phyloP scores from a whole-genome alignment of 345 rosid genomes.

The Orychophragmus violaceus region DNA sequence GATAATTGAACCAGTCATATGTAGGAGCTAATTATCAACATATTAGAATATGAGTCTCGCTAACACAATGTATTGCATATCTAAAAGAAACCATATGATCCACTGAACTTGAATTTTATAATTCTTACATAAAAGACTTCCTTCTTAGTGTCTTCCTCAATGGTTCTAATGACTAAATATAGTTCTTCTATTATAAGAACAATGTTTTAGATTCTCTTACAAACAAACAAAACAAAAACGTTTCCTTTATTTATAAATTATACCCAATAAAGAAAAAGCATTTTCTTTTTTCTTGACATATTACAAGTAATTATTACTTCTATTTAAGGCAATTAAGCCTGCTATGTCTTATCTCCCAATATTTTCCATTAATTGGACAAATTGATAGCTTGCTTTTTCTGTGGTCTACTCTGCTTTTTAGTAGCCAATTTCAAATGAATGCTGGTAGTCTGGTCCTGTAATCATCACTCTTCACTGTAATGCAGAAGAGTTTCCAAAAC shows the following conservation, averaged over 20 bases:
- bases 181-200: neutral
- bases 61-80: neutral
- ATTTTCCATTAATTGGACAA: slow-evolving; percentile 16
- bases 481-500: slow-evolving; percentile 9
- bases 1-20: neutral
- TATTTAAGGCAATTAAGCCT: slow-evolving; percentile 25
- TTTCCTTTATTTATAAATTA: neutral
- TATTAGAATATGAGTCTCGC: neutral
- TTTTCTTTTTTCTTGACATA: neutral
- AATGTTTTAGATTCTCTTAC: slow-evolving; percentile 28
- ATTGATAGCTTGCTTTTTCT: slow-evolving; percentile 22
- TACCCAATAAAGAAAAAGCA: neutral
- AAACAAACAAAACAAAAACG: slow-evolving; percentile 15
- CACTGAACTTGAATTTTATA: neutral
- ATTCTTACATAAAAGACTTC: neutral
- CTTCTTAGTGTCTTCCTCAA: neutral
- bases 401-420: slow-evolving; percentile 25
- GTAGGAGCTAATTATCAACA: neutral
- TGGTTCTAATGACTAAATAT: neutral
- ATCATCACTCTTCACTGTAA: slow-evolving; percentile 48
- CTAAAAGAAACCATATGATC: neutral
- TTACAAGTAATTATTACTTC: slow-evolving; percentile 17
- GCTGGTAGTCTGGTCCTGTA: slow-evolving; percentile 46
- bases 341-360: slow-evolving; percentile 21
- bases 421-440: slow-evolving; percentile 8